Percentiles rank a stretch among this genome's conserved stretches.
Conservation (phyloP, 225 moss, liverwort and hornwort genomes). For the Marchantia polymorpha region DNA sequence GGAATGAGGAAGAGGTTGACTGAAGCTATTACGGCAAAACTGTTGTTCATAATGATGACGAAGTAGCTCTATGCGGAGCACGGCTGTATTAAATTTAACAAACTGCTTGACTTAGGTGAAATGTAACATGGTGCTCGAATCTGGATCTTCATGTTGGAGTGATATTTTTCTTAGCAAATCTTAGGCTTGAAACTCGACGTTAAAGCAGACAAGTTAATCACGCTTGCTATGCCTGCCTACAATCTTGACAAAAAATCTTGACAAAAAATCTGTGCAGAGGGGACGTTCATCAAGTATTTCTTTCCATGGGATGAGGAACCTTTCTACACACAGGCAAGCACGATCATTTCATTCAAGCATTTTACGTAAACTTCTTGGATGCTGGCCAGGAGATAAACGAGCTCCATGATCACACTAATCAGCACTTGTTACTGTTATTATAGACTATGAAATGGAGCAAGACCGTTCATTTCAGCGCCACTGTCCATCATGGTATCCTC, state of each 20-base stretch:
- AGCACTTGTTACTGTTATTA: background rate
- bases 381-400: background rate
- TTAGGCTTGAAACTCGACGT: too few relatives aligned
- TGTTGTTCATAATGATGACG: background rate
- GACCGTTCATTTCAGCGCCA: conserved; percentile 34
- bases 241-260: too few relatives aligned
- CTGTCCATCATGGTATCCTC: conserved; percentile 40
- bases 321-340: conserved; percentile 36
- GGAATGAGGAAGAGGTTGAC: background rate
- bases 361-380: background rate
- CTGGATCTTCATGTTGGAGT: too few relatives aligned
- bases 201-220: too few relatives aligned
- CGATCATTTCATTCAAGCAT: background rate
- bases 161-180: too few relatives aligned
- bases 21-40: background rate
- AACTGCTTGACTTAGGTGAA: background rate
- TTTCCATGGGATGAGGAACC: conserved; percentile 38
- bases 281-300: conserved; percentile 36
- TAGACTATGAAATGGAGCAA: conserved; percentile 40
- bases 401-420: background rate
- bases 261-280: conserved; percentile 24
- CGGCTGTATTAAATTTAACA: background rate
- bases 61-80: background rate
- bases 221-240: too few relatives aligned
- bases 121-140: background rate